Evolutionary conservation across 805 yeast genomes (phyloP).

Genomic region (Saccharomycopsis fibuligera): DNA sequence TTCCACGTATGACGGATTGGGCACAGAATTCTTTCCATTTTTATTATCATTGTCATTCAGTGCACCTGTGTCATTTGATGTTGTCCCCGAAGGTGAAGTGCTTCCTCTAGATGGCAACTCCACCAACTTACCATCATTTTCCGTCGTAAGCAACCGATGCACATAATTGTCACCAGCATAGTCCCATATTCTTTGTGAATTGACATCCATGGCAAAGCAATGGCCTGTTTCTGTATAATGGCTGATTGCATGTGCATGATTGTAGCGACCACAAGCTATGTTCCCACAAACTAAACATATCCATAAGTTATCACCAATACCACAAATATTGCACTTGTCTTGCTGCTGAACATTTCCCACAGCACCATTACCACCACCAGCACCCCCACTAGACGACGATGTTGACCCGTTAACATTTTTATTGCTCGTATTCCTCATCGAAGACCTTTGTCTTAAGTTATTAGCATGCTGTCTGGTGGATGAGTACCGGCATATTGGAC

Average conservation of each 20-base stretch:
- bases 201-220: conserved; percentile 85
- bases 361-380: no score
- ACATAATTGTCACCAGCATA: conserved; percentile 89
- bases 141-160: conserved; percentile 77
- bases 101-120: conserved; percentile 46
- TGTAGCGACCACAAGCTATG: conserved; percentile 88
- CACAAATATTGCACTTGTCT: conserved; percentile 51
- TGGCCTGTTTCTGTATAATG: conserved; percentile 76
- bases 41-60: neutral
- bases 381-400: neutral
- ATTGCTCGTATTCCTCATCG: neutral
- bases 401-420: conserved; percentile 8
- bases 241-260: conserved; percentile 75
- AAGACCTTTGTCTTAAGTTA: neutral
- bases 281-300: conserved; percentile 86
- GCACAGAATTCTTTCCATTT: neutral
- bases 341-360: conserved; percentile 1
- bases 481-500: conserved; percentile 87
- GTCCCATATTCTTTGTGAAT: conserved; percentile 88
- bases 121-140: conserved; percentile 82
- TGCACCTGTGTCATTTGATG: neutral
- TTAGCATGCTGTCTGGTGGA: conserved; percentile 28
- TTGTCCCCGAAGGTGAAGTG: conserved; percentile 17
- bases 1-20: conserved; percentile 52
- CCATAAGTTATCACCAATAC: conserved; percentile 64